Base-by-base conservation (phyloP, 495 filamentous ascomycete genomes). In the Pyrenopolyporus hunteri region DNA sequence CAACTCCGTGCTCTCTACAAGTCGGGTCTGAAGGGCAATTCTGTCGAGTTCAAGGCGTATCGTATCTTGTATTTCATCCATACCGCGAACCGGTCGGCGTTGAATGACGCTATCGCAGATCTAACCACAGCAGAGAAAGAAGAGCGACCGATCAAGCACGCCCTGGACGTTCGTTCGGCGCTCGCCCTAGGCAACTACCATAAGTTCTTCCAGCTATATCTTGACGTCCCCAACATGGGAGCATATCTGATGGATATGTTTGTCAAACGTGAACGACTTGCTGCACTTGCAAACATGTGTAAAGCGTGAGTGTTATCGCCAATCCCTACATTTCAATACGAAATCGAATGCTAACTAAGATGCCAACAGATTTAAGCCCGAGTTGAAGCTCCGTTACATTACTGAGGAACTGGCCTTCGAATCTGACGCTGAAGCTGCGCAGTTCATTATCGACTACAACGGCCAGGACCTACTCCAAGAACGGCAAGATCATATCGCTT, bases 31-130 rank as follows among this genome's bases (percentile, higher is more conserved):
- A 90, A 89, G 70, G 95, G 95, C 57, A 90, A 96, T 78, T 85
- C 92, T 52, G 87, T 87, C 71, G 94, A 99, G 75, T 99, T 99
- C 78, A 91, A 93, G 84, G 95, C 93, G 57, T 99, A 99, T 86
- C 95, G 95, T 85, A 98, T 99, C 77, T 85, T 99, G 73, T 99
- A 99, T 85, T 96, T 94, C 82, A 91, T 99, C 80, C 91, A 99
- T 77, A 98, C 95, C 67, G 91, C 90, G 80, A 99, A 98, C 80
- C 91, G 91, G 80, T 92, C 91, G 74, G 94, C 92, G 78, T 89
- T 99, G 86, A 98, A 97, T 81, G 91, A 97, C 81, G 85, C 92
- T 59, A 82, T 99, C 76, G 92, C 92, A 84, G 92, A 97, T 86
- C 87, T 99, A 91, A 98, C 92, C 74, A 77, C 88, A 82, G 84